Percentiles rank a stretch among this genome's conserved stretches.
Conservation (phyloP, 768 basidiomycete genomes). For the Trametes maxima region DNA sequence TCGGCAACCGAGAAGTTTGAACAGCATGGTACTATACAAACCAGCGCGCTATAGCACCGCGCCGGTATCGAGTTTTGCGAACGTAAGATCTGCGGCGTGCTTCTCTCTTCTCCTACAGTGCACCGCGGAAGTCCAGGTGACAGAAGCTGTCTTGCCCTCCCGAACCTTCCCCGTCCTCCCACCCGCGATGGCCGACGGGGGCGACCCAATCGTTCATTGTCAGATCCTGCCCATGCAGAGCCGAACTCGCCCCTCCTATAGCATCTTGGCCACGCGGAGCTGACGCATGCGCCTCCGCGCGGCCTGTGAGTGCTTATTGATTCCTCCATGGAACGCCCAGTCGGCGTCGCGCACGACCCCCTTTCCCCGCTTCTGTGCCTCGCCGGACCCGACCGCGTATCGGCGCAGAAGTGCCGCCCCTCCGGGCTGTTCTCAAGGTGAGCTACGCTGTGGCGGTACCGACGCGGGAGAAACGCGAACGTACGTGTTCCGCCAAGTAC, state of each 20-base stretch:
- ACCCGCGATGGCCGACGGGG: background rate
- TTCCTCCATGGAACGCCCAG: slow-evolving; percentile 69
- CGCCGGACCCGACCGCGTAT: slow-evolving; percentile 43
- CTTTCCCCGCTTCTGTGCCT: slow-evolving; percentile 4
- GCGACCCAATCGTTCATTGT: background rate
- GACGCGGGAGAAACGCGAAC: slow-evolving; percentile 30
- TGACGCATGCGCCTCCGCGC: slow-evolving; percentile 52
- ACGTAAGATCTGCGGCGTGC: background rate
- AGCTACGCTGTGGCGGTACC: background rate
- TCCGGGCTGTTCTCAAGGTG: slow-evolving; percentile 52
- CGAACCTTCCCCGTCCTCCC: background rate
- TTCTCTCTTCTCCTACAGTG: background rate
- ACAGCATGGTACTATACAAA: background rate
- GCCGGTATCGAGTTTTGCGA: background rate
- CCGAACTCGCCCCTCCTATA: background rate
- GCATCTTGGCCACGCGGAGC: slow-evolving; percentile 49
- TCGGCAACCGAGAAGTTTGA: background rate
- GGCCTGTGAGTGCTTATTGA: slow-evolving; percentile 71
- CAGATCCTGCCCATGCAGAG: background rate
- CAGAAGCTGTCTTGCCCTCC: slow-evolving; percentile 2
- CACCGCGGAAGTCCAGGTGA: background rate
- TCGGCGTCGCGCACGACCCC: slow-evolving; percentile 47
- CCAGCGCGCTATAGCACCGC: background rate
- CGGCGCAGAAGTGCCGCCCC: slow-evolving; percentile 54
- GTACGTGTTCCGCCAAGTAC: slow-evolving; percentile 69